Evolutionary conservation across 805 yeast species (phyloP), one percentile per base, ranked within the genome.

Genomic region (Wickerhamomyces subpelliculosus): DNA sequence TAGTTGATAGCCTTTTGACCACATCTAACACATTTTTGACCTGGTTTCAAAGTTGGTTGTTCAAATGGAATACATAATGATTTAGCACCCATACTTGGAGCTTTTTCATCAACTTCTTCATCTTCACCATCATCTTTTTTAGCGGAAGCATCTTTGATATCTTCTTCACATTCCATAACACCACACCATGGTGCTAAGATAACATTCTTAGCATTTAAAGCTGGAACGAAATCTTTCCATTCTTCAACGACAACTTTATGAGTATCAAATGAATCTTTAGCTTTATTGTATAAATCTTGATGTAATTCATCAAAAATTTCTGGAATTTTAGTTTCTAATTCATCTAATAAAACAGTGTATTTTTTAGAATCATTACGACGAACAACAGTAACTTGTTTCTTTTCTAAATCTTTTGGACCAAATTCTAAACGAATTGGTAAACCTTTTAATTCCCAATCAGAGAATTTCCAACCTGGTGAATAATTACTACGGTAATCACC

Each of bases 41-140:
- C 90, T 48, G 62, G 67, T 61, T 76, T 76, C 63, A 90, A 74
- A 54, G 68, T 76, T 42, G 96, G 96, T 70, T 90, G 97, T 28
- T 85, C 84, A 58, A 80, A 80, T 48, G 98, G 98, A 62, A 89
- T 89, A 76, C 99, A 93, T 64, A 93, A 73, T 17, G 96, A 84
- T 72, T 93, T 93, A 49, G 99, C 99, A 59, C 99, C 99, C 99
- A 93, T 93, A 37, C 94, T 80, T 60, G 99, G 99, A 19, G 98
- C 87, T 63, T 85, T 84, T 58, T 93, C 97, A 60, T 93, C 99
- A 35, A 72, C 82, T 61, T 84, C 96, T 51, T 78, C 86, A 49
- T 84, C 95, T 46, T 83, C 90, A 49, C 87, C 84, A 52, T 78
- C 80, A 58, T 82, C 84, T 58, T 80, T 77, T 64, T 73, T 80